Conservation (phyloP, 305 asterid genomes). For the Ajuga reptans region DNA sequence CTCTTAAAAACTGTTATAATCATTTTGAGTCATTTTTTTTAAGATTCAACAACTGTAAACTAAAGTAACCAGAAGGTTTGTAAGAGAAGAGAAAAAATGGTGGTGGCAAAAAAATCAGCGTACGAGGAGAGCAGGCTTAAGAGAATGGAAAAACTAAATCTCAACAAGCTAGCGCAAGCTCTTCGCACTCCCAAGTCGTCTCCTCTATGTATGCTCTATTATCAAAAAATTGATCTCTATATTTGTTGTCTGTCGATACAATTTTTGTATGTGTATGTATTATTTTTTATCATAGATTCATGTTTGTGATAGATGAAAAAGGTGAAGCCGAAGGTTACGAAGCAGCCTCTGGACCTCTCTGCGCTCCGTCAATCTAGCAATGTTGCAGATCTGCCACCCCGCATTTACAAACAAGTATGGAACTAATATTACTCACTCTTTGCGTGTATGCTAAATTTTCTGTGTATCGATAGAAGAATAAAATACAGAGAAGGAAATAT, state of each 20-base stretch:
- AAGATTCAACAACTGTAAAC: not conserved
- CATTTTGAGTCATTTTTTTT: too few species aligned
- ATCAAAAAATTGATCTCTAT: not conserved
- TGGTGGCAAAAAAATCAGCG: slow-evolving; percentile 36
- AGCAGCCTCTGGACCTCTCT: slow-evolving; percentile 35
- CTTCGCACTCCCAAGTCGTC: slow-evolving; percentile 47
- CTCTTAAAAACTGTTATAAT: too few species aligned
- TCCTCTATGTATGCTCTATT: slow-evolving; percentile 37
- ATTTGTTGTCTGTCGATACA: not conserved
- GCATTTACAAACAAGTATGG: slow-evolving; percentile 54
- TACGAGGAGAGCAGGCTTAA: slow-evolving; percentile 51
- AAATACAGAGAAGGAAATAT: too few species aligned
- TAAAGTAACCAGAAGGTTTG: not conserved
- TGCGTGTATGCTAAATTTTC: not conserved
- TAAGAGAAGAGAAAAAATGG: slow-evolving; percentile 36
- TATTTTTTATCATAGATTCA: not conserved
- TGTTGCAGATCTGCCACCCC: slow-evolving; percentile 48
- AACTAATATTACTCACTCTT: not conserved
- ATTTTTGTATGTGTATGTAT: not conserved
- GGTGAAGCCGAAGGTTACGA: slow-evolving; percentile 36
- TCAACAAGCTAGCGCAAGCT: slow-evolving; percentile 46
- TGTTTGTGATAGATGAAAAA: slow-evolving; percentile 51
- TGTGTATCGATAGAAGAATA: too few species aligned
- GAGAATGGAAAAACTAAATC: slow-evolving; percentile 60
- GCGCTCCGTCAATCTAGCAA: slow-evolving; percentile 53